These are phyloP conservation scores for Antitrichia curtipendula DNA, from an alignment of 225 moss, liverwort and hornwort species.

Conservation along the genomic window DNA sequence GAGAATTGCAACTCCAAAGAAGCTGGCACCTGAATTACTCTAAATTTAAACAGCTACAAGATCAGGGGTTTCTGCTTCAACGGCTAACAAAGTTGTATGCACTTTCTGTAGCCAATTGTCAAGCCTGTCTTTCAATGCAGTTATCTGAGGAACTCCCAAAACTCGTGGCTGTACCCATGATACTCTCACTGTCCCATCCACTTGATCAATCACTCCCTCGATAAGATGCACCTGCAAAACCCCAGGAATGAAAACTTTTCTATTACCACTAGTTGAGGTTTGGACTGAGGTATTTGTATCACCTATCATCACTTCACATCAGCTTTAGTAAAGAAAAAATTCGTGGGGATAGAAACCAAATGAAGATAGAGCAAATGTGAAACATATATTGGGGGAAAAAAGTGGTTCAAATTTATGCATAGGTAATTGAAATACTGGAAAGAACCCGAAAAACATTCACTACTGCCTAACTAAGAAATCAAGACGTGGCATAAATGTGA, in stretches of 20 bases:
- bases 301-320: not conserved
- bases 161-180: slow-evolving; percentile 99
- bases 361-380: not conserved
- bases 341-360: not conserved
- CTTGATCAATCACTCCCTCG: slow-evolving; percentile 99
- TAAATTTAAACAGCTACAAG: slow-evolving; percentile 78
- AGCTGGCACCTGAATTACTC: slow-evolving; percentile 19
- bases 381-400: not conserved
- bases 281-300: not conserved
- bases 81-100: slow-evolving; percentile 92
- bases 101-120: slow-evolving; percentile 97
- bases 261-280: not conserved
- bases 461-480: not conserved
- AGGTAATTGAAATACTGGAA: not conserved
- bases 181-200: slow-evolving; percentile 90
- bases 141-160: slow-evolving; percentile 96
- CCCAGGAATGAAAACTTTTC: not conserved
- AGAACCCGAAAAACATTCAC: not conserved
- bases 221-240: slow-evolving; percentile 81
- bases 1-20: slow-evolving; percentile 32
- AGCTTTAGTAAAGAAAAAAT: not conserved
- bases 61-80: slow-evolving; percentile 98
- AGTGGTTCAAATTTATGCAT: not conserved
- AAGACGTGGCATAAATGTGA: not conserved
- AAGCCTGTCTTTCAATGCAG: slow-evolving; percentile 88